Conservation (phyloP, 129 eudicot genomes). For the Flaveria ramosissima region DNA sequence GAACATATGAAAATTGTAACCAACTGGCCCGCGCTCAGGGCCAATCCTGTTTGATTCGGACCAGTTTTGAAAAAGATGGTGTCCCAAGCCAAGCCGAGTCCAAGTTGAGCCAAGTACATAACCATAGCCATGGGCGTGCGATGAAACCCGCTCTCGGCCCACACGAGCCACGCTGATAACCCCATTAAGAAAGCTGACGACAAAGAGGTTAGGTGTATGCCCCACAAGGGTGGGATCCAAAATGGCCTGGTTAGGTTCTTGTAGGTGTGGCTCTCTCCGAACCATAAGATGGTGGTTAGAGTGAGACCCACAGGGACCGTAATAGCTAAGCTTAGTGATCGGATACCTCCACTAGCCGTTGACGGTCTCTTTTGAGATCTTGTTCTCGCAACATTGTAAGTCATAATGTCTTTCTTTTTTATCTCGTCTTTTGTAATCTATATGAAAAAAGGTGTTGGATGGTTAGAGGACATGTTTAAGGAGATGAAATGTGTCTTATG, state of each 20-base stretch:
- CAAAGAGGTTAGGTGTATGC: constrained; percentile 54
- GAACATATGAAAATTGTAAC: constrained; percentile 49
- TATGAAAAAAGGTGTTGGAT: background rate
- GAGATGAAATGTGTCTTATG: constrained; percentile 6
- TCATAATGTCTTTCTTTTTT: constrained; percentile 21
- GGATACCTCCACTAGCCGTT: constrained; percentile 68
- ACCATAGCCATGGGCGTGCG: constrained; percentile 52
- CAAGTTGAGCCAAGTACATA: constrained; percentile 60
- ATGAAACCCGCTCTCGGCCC: constrained; percentile 96
- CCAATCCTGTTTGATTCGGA: constrained; percentile 50
- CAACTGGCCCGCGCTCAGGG: constrained; percentile 46
- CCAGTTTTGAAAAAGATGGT: constrained; percentile 56
- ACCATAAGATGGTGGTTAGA: constrained; percentile 40
- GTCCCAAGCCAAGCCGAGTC: constrained; percentile 66
- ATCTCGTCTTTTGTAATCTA: background rate
- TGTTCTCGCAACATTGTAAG: constrained; percentile 15
- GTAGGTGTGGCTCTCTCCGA: constrained; percentile 42
- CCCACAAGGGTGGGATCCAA: constrained; percentile 79
- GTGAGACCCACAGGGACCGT: constrained; percentile 62
- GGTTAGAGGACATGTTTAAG: constrained; percentile 7
- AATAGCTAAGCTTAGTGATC: constrained; percentile 61
- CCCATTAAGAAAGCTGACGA: constrained; percentile 56
- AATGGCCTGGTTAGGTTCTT: constrained; percentile 41
- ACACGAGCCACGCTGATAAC: constrained; percentile 81
- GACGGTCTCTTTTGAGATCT: constrained; percentile 40